phyloP scores from a whole-genome alignment of 2,329 filamentous ascomycete species.

The Fusarium sp. region DNA sequence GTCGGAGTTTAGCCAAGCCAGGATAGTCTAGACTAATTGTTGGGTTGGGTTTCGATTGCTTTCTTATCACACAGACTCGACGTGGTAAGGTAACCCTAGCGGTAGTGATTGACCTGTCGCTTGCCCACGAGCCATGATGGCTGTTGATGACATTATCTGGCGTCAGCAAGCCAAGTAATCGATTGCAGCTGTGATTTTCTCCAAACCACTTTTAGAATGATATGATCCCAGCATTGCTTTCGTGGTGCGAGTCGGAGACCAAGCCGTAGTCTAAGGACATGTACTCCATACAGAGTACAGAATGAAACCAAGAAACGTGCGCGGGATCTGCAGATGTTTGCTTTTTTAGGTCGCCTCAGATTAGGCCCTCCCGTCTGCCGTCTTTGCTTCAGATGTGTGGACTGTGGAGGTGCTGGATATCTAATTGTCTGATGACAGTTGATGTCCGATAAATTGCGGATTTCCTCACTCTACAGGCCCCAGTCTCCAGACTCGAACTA shows the following conservation, averaged over 20 bases:
- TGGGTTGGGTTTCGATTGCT: neutral
- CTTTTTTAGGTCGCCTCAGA: conserved; percentile 31
- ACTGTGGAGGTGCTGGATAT: conserved; percentile 7
- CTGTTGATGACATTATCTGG: conserved; percentile 5
- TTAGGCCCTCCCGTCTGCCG: conserved; percentile 23
- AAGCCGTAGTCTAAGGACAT: neutral
- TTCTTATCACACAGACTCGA: conserved; percentile 22
- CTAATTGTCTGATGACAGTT: neutral
- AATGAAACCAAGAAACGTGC: conserved; percentile 31
- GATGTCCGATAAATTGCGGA: neutral
- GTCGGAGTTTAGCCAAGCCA: conserved; percentile 5
- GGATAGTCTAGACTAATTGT: conserved; percentile 6
- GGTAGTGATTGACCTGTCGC: neutral
- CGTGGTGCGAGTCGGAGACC: conserved; percentile 10
- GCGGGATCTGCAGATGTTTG: conserved; percentile 33
- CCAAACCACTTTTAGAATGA: conserved; percentile 4
- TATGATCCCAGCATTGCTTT: conserved; percentile 22
- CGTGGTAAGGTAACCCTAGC: conserved; percentile 1
- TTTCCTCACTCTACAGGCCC: neutral
- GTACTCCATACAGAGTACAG: neutral
- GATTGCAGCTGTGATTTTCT: neutral
- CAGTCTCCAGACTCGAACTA: conserved; percentile 16
- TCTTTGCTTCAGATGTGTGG: conserved; percentile 1
- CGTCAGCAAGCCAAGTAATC: neutral
- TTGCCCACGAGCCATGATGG: neutral